A percentile compares a stretch with the other conserved stretches of the same genome.
Conservation (phyloP, 306 rosid genomes). For the Cucurbita ficifolia region DNA sequence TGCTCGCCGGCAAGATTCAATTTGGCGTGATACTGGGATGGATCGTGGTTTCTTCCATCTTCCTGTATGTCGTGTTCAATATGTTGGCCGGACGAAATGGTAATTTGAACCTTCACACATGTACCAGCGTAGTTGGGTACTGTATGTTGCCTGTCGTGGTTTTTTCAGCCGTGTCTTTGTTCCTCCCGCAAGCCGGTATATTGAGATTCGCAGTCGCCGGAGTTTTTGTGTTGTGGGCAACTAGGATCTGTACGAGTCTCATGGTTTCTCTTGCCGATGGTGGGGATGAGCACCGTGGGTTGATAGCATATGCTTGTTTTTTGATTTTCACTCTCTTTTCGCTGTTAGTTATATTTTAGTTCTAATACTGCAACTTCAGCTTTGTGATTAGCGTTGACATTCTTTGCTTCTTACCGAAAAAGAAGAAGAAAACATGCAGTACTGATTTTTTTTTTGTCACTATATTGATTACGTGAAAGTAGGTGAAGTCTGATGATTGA, state of each 20-base stretch:
- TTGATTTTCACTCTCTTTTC: conserved; percentile 92
- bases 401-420: conserved; percentile 8
- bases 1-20: conserved; percentile 92
- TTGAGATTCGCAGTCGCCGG: conserved; percentile 41
- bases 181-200: conserved; percentile 50
- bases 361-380: conserved; percentile 7
- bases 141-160: conserved; percentile 77
- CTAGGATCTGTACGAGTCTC: conserved; percentile 66
- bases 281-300: conserved; percentile 78
- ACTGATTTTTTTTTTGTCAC: background rate
- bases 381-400: conserved; percentile 12
- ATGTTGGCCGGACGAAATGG: conserved; percentile 90
- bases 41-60: conserved; percentile 85
- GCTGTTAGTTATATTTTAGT: conserved; percentile 71
- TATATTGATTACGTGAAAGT: background rate
- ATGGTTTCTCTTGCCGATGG: conserved; percentile 77
- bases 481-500: background rate
- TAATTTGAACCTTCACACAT: conserved; percentile 74
- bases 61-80: conserved; percentile 81
- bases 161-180: conserved; percentile 59
- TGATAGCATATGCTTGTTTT: conserved; percentile 87
- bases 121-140: conserved; percentile 89
- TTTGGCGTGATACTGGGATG: conserved; percentile 91
- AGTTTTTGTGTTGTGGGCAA: conserved; percentile 75
- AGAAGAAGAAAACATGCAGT: background rate